Percentiles rank a stretch among this genome's conserved stretches.
phyloP scores from a whole-genome alignment of 495 filamentous ascomycete species.

The Annulohypoxylon moriforme region DNA sequence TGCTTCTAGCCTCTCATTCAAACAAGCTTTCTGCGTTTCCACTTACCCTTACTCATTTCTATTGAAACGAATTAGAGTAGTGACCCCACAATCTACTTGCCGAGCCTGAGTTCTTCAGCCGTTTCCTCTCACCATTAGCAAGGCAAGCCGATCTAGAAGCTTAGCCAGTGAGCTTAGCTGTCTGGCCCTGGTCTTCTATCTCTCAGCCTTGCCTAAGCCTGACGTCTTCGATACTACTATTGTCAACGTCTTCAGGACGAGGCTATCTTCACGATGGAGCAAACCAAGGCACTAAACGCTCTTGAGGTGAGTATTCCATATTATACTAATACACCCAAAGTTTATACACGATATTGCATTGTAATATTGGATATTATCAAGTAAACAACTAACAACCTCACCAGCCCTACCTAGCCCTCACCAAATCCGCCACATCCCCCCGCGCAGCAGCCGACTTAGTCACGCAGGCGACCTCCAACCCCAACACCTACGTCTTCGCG shows the following conservation, averaged over 20 bases:
- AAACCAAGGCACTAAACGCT: slow-evolving; percentile 84
- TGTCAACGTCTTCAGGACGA: slow-evolving; percentile 17
- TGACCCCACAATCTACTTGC: background rate
- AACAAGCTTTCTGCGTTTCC: slow-evolving; percentile 13
- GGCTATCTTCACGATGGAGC: slow-evolving; percentile 72
- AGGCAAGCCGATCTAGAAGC: slow-evolving; percentile 27
- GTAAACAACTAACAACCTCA: slow-evolving; percentile 16
- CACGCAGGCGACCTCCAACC: slow-evolving; percentile 83
- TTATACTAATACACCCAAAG: background rate
- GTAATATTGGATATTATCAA: background rate
- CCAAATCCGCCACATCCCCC: slow-evolving; percentile 84
- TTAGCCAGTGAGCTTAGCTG: slow-evolving; percentile 19
- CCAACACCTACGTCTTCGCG: slow-evolving; percentile 93
- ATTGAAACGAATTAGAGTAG: slow-evolving; percentile 17
- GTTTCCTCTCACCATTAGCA: slow-evolving; percentile 32
- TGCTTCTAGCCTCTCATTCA: background rate
- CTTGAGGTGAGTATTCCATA: slow-evolving; percentile 62
- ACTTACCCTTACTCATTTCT: background rate
- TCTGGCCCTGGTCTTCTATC: slow-evolving; percentile 15
- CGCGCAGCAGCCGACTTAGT: slow-evolving; percentile 88
- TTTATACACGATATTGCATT: slow-evolving; percentile 2
- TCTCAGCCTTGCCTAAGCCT: slow-evolving; percentile 37
- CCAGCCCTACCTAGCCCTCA: slow-evolving; percentile 87
- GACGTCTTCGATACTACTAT: slow-evolving; percentile 36
- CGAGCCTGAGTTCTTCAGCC: background rate